These are phyloP conservation scores for Lepidium sativum DNA, from an alignment of 345 rosid species.

Conservation along the genomic window DNA sequence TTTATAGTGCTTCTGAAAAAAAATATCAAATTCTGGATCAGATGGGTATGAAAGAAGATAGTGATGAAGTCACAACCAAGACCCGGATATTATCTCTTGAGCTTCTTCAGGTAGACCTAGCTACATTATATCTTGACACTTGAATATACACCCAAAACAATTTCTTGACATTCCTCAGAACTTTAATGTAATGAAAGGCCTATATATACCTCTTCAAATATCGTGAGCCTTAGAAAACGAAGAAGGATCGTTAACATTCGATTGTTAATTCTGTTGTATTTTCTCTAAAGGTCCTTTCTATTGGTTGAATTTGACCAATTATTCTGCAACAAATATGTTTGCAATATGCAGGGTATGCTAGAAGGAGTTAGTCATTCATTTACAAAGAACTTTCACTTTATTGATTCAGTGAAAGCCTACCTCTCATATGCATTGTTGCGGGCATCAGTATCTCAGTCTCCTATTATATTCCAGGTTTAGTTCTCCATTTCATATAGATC, in stretches of 20 bases:
- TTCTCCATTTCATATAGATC: constrained; percentile 12
- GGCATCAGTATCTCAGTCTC: constrained; percentile 89
- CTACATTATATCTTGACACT: constrained; percentile 5
- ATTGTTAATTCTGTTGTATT: constrained; percentile 1
- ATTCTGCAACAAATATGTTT: constrained; percentile 11
- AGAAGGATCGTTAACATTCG: not conserved
- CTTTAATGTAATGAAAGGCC: not conserved
- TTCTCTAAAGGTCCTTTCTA: not conserved
- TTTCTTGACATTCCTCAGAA: constrained; percentile 5
- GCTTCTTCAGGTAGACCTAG: constrained; percentile 79
- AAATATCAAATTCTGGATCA: constrained; percentile 26
- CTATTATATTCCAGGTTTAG: constrained; percentile 84
- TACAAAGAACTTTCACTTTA: constrained; percentile 89
- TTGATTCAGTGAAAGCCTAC: constrained; percentile 97
- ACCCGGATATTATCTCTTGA: constrained; percentile 91
- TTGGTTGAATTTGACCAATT: constrained; percentile 9
- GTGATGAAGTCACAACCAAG: constrained; percentile 86
- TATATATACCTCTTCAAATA: not conserved
- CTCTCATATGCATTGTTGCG: constrained; percentile 92
- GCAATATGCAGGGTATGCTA: constrained; percentile 65
- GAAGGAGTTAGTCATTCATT: constrained; percentile 94
- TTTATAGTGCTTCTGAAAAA: constrained; percentile 22
- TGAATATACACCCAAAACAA: too few species aligned
- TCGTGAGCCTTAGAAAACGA: not conserved
- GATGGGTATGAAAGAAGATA: constrained; percentile 99